Percentiles rank a stretch among this genome's conserved stretches.
phyloP scores from a whole-genome alignment of 768 basidiomycete genomes.

The Naganishia kalamii region DNA sequence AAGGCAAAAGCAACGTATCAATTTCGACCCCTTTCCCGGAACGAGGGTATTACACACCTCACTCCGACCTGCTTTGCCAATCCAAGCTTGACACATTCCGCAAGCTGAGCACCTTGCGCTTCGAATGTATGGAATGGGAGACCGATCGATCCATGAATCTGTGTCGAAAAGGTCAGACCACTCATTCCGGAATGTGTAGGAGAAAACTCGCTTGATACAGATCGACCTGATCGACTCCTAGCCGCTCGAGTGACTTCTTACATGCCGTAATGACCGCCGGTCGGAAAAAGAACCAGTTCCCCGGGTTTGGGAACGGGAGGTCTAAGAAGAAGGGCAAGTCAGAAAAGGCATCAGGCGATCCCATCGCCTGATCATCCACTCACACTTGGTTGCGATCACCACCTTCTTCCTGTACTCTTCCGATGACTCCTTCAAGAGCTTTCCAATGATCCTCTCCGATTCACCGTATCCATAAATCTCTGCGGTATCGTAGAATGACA shows the following conservation, averaged over 20 bases:
- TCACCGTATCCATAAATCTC: conserved; percentile 42
- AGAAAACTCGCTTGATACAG: conserved; percentile 35
- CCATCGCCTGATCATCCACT: background rate
- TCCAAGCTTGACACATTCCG: conserved; percentile 39
- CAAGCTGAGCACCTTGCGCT: conserved; percentile 33
- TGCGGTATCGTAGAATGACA: conserved; percentile 45
- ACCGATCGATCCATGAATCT: conserved; percentile 2
- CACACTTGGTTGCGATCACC: conserved; percentile 44
- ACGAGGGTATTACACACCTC: background rate
- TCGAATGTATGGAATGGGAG: conserved; percentile 32
- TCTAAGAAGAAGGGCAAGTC: conserved; percentile 15
- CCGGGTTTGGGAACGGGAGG: conserved; percentile 32
- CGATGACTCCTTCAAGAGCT: conserved; percentile 36
- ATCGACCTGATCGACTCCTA: conserved; percentile 37
- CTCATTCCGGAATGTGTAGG: too few species aligned
- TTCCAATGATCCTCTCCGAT: conserved; percentile 40
- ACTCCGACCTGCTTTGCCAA: conserved; percentile 41
- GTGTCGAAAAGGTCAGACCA: too few species aligned
- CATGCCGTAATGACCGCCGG: conserved; percentile 36
- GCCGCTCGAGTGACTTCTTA: conserved; percentile 29
- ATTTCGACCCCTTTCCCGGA: too few species aligned
- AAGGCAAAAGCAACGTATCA: background rate
- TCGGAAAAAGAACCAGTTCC: conserved; percentile 35
- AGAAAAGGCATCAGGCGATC: background rate
- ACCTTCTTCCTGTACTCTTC: conserved; percentile 34